phyloP scores from a whole-genome alignment of 441 rosid species.

The Dalechampia spathulata region DNA sequence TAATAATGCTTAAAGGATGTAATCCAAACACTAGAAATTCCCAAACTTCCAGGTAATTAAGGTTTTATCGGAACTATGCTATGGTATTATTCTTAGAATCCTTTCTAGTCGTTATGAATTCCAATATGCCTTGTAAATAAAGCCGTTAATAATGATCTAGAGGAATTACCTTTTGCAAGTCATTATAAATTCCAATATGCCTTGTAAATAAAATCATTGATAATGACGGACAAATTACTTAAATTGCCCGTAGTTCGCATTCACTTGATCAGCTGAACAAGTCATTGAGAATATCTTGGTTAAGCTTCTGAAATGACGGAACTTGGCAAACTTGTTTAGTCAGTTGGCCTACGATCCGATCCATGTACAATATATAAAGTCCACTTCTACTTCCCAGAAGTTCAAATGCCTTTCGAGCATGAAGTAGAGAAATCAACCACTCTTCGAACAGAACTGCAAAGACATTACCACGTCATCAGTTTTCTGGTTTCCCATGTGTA shows the following conservation, averaged over 20 bases:
- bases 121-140: not conserved
- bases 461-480: conserved; percentile 1
- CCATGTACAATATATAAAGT: conserved; percentile 69
- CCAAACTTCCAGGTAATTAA: not conserved
- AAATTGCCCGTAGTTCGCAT: not conserved
- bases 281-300: conserved; percentile 38
- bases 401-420: conserved; percentile 52
- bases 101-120: not conserved
- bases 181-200: too few species aligned
- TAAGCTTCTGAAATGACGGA: conserved; percentile 40
- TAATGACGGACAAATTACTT: not conserved
- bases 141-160: not conserved
- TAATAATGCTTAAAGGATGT: not conserved
- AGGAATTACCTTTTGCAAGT: too few species aligned
- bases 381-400: conserved; percentile 70
- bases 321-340: conserved; percentile 45
- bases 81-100: not conserved
- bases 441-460: conserved; percentile 62
- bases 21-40: not conserved
- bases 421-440: conserved; percentile 60
- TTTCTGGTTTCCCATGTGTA: not conserved
- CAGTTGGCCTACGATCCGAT: conserved; percentile 62
- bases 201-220: too few species aligned
- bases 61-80: not conserved
- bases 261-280: conserved; percentile 26